Percentiles rank a stretch among this genome's conserved stretches.
phyloP scores from a whole-genome alignment of 371 early-diverging fungal species.

The Ordospora pajunii region DNA sequence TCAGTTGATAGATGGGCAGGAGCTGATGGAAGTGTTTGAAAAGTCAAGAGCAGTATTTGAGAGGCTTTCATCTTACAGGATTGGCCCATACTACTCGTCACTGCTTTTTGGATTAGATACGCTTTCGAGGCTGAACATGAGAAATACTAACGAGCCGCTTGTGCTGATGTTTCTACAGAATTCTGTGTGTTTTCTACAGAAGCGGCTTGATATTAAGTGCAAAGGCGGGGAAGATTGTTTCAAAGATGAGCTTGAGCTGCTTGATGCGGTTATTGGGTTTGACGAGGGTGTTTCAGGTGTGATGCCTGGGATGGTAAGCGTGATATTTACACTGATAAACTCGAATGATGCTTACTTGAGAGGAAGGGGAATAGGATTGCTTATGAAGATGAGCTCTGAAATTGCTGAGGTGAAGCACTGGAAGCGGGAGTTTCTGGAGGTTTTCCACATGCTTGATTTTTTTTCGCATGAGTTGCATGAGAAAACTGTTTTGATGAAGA shows the following conservation, averaged over 20 bases:
- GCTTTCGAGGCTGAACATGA: neutral
- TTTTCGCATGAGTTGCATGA: constrained; percentile 34
- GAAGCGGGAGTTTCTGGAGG: constrained; percentile 44
- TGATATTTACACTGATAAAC: neutral
- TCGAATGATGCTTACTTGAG: neutral
- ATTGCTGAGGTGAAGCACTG: constrained; percentile 18
- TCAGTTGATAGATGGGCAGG: neutral
- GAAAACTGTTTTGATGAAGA: constrained; percentile 32
- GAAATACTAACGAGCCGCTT: neutral
- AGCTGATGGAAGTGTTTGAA: neutral
- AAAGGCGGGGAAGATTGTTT: neutral
- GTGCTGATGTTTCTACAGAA: neutral
- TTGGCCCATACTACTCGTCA: neutral
- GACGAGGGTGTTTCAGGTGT: neutral
- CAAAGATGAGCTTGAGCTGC: neutral
- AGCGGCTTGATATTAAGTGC: neutral
- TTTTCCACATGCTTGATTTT: constrained; percentile 34
- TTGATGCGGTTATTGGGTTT: neutral
- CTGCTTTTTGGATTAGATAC: neutral
- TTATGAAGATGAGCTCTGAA: neutral
- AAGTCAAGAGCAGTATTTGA: neutral
- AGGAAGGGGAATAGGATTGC: neutral
- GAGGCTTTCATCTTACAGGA: neutral
- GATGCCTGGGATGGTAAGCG: neutral
- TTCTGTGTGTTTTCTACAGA: constrained; percentile 4